Percentiles rank a stretch among this genome's conserved stretches.
phyloP scores from a whole-genome alignment of 345 rosid genomes.

The Rhodomyrtus tomentosa region DNA sequence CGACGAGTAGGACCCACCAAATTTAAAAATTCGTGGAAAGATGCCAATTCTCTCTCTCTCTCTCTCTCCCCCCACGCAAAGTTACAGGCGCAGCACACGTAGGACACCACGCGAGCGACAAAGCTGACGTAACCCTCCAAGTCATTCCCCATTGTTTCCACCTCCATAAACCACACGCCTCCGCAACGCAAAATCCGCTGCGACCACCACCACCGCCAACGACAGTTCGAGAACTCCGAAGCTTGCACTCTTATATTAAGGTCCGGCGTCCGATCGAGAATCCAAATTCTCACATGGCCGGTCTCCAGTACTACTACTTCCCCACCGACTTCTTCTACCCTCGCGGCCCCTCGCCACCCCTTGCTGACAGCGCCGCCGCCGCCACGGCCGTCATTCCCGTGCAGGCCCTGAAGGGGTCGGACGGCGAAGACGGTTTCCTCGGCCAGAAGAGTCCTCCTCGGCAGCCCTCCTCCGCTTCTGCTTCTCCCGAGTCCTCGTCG shows the following conservation, averaged over 20 bases:
- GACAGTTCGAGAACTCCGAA: not conserved
- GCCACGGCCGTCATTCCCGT: not conserved
- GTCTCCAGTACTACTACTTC: conserved; percentile 11
- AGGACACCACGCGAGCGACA: not conserved
- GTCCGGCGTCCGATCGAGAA: not conserved
- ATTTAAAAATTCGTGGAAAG: not conserved
- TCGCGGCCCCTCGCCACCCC: not conserved
- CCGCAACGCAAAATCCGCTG: not conserved
- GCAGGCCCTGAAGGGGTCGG: not conserved
- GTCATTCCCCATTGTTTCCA: not conserved
- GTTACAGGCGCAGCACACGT: not conserved
- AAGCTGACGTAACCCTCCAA: not conserved
- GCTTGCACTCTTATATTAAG: not conserved
- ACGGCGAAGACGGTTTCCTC: not conserved
- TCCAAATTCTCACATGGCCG: not conserved
- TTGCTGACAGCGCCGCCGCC: not conserved
- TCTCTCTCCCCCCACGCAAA: not conserved
- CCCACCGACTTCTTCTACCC: conserved; percentile 13
- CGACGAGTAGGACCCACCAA: not conserved
- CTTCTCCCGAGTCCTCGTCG: not conserved
- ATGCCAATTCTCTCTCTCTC: not conserved
- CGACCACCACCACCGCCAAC: not conserved
- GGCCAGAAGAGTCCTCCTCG: not conserved
- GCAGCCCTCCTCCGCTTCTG: not conserved
- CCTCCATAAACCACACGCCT: not conserved